Percentiles rank a stretch among this genome's conserved stretches.
Evolutionary conservation across 192 early-diverging fungal genomes (phyloP).

Genomic region (Coemansia interrupta): DNA sequence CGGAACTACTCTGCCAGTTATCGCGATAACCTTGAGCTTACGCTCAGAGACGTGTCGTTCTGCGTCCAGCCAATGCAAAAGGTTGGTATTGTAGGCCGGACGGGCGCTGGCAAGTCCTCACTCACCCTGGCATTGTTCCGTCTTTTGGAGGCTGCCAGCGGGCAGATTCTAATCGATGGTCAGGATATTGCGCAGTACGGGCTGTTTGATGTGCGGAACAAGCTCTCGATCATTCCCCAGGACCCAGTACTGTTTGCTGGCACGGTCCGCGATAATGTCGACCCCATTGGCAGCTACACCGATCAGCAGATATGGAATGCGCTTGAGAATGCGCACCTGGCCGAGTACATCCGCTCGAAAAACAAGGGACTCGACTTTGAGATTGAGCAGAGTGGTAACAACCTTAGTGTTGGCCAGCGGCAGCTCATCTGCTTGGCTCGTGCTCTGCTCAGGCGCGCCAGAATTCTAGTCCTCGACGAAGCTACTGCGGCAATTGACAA

Average conservation of each 20-base stretch:
- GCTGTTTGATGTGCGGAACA: slow-evolving; percentile 1
- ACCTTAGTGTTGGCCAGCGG: slow-evolving; percentile 54
- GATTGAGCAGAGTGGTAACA: slow-evolving; percentile 23
- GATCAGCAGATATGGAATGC: background rate
- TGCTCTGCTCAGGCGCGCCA: slow-evolving; percentile 63
- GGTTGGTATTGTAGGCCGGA: background rate
- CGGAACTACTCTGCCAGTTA: background rate
- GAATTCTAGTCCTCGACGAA: slow-evolving; percentile 68
- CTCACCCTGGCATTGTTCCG: slow-evolving; percentile 2
- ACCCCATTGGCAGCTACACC: background rate
- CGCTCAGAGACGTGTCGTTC: background rate
- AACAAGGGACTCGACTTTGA: background rate
- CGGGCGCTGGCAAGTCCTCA: background rate
- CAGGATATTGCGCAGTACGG: slow-evolving; percentile 2
- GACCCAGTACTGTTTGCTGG: background rate
- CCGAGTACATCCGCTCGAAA: slow-evolving; percentile 1
- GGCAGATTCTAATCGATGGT: background rate
- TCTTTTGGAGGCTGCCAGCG: background rate
- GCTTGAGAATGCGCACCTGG: background rate
- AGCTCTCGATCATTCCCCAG: slow-evolving; percentile 1
- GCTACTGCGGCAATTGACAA: slow-evolving; percentile 55
- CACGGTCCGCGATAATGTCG: background rate
- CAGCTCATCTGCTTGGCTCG: slow-evolving; percentile 81
- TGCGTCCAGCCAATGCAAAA: slow-evolving; percentile 2
- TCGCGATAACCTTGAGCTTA: background rate